Evolutionary conservation across 768 basidiomycete genomes (phyloP).

Genomic region (Phylloporus rhodoxanthus): DNA sequence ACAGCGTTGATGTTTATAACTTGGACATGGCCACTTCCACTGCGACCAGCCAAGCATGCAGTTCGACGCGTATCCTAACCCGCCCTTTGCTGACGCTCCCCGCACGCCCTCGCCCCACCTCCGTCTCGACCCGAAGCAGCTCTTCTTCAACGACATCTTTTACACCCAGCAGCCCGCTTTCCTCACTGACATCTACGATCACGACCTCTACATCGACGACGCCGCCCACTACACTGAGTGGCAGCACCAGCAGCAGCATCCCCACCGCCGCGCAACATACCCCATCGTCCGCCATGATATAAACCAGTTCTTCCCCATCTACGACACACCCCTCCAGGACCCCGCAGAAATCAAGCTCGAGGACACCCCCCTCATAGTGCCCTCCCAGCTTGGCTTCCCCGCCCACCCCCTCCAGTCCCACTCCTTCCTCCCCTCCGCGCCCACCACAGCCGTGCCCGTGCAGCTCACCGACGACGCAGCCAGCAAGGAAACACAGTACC

Average conservation of each 20-base stretch:
- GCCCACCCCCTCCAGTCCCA: slow-evolving; percentile 11
- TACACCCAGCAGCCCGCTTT: slow-evolving; percentile 44
- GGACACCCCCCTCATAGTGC: slow-evolving; percentile 53
- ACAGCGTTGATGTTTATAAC: slow-evolving; percentile 33
- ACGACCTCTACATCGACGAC: slow-evolving; percentile 40
- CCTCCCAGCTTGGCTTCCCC: slow-evolving; percentile 46
- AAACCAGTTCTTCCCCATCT: slow-evolving; percentile 34
- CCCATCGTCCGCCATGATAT: slow-evolving; percentile 73
- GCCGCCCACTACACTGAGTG: slow-evolving; percentile 32
- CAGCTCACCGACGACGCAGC: slow-evolving; percentile 90
- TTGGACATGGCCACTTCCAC: slow-evolving; percentile 6
- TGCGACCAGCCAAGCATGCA: slow-evolving; percentile 31
- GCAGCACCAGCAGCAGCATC: slow-evolving; percentile 34
- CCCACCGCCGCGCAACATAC: slow-evolving; percentile 63
- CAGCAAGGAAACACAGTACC: slow-evolving; percentile 86
- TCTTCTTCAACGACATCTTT: slow-evolving; percentile 45
- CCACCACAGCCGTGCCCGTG: slow-evolving; percentile 48
- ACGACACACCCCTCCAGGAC: slow-evolving; percentile 31
- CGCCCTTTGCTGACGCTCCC: slow-evolving; percentile 60
- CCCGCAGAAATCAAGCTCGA: slow-evolving; percentile 57
- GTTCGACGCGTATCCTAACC: slow-evolving; percentile 50
- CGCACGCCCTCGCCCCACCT: slow-evolving; percentile 66
- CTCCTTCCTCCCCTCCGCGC: slow-evolving; percentile 38
- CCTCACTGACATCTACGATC: slow-evolving; percentile 68
- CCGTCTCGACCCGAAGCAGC: slow-evolving; percentile 37